Evolutionary conservation across 2,329 filamentous ascomycete species (phyloP), one percentile per base, ranked within the genome.

Genomic region (Botrytis fragariae): DNA sequence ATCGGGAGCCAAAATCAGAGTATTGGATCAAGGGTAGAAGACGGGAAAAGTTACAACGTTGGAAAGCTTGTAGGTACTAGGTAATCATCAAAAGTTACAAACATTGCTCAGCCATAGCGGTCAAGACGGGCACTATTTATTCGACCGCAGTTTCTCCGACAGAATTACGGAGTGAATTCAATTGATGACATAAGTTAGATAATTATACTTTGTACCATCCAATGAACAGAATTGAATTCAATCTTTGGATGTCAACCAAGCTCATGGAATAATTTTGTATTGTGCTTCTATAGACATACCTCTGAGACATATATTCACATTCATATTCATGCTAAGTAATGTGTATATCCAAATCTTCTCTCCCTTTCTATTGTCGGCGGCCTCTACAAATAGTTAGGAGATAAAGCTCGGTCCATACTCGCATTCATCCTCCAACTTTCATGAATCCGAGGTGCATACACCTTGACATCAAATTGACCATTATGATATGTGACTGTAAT

Each of bases 361-460:
- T 54, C 51, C 6, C n/a, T 54, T 54, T 8, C n/a, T 18, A 12
- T 18, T 18, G 12, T 57, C 22, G 22, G 20, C 29, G 20, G 6
- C 29, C 32, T 71, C 61, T 20, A 57, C 51, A 22, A 64, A 54
- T 18, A 29, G 51, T 29, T 54, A 18, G 7, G 14, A 29, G n/a
- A 59, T 25, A 44, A 54, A n/a, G 51, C 25, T 63, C 45, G 29
- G 35, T 29, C 45, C 57, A 60, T 60, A 44, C 68, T 70, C 68
- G 68, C n/a, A 70, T 62, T 39, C 39, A 61, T 70, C 54, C 42
- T 62, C 32, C 51, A 20, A 22, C 42, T 62, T 44, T 70, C 57
- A 51, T 45, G 68, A 70, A 70, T 70, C 57, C 57, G 57, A 70
- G 57, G 35, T 57, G 65, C 48, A 42, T 57, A 25, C 65, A 42